Base-by-base conservation (phyloP, 176 grass and related monocot genomes). In the Eragrostis curvula region DNA sequence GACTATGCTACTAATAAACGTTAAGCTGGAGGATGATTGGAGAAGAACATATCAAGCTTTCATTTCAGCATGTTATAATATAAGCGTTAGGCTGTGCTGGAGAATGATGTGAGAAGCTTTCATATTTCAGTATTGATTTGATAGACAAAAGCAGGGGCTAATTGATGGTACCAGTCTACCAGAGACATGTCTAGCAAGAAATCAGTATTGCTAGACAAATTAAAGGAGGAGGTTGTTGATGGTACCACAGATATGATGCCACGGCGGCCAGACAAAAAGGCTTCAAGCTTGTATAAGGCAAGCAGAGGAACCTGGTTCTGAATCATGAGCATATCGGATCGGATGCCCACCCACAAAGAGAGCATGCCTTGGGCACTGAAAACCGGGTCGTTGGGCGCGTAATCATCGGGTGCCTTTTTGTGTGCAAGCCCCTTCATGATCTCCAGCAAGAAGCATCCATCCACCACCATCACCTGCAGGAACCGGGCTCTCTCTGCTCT, bases 371-470 rank as follows among this genome's bases (percentile, higher is more conserved):
- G 49, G 0, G 0, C 9, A 8, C 71, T 73, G 10, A 91, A 94
- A 43, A 94, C 59, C 7, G 92, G 91, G 58, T 94, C 91, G 14
- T 90, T 80, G 30, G 16, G 2, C 18, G 79, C 82, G 16, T 73
- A 73, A 12, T 72, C 70, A 9, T 12, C 7, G 18, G 52, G 52
- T 8, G 24, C 14, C 29, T 65, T 36, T 3, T n/a, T 11, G 0
- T 9, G 0, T 0, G n/a, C 2, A 7, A 71, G 7, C 16, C 16
- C 51, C 17, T 53, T 64, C 57, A 84, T 72, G 2, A 70, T 39
- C 72, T 91, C 92, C n/a, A 91, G 25, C 84, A 94, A 65, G 89
- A 89, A 94, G 73, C 86, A 91, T 4, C 79, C 92, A 12, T 94
- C 89, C 0, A 30, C 41, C 40, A 91, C 73, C 89, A 94, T 89